Conservation (phyloP, 345 rosid genomes). For the Populus davidiana region DNA sequence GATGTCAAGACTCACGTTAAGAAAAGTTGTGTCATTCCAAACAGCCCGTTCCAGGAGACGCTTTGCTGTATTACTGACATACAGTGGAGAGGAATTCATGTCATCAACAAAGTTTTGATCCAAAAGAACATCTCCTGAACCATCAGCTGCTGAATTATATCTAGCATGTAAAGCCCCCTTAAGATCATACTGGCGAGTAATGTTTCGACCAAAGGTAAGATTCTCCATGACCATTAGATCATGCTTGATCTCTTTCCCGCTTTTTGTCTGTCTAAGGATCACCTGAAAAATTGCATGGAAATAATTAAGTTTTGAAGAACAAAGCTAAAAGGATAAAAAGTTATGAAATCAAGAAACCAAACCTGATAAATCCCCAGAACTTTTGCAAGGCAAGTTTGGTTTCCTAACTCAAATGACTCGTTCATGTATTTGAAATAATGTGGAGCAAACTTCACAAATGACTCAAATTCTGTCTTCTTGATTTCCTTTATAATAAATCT, state of each 20-base stretch:
- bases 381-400: conserved; percentile 95
- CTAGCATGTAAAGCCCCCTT: conserved; percentile 91
- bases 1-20: conserved; percentile 55
- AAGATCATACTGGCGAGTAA: conserved; percentile 85
- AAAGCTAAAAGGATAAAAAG: neutral
- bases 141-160: conserved; percentile 47
- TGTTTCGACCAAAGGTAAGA: conserved; percentile 64
- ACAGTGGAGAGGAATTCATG: conserved; percentile 88
- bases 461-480: conserved; percentile 84
- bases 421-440: conserved; percentile 82
- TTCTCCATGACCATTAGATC: conserved; percentile 99
- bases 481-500: conserved; percentile 92
- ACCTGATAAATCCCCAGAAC: conserved; percentile 97
- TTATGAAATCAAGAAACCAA: conserved; percentile 5
- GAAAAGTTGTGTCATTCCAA: conserved; percentile 92
- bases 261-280: conserved; percentile 60
- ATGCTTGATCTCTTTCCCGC: conserved; percentile 74
- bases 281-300: conserved; percentile 51
- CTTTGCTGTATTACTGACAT: conserved; percentile 74
- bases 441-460: conserved; percentile 78
- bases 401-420: conserved; percentile 61
- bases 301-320: neutral
- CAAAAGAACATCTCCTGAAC: conserved; percentile 72
- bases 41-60: conserved; percentile 74
- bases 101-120: conserved; percentile 95